Base-by-base conservation (phyloP, 306 rosid genomes). In the Medicago lupulina region DNA sequence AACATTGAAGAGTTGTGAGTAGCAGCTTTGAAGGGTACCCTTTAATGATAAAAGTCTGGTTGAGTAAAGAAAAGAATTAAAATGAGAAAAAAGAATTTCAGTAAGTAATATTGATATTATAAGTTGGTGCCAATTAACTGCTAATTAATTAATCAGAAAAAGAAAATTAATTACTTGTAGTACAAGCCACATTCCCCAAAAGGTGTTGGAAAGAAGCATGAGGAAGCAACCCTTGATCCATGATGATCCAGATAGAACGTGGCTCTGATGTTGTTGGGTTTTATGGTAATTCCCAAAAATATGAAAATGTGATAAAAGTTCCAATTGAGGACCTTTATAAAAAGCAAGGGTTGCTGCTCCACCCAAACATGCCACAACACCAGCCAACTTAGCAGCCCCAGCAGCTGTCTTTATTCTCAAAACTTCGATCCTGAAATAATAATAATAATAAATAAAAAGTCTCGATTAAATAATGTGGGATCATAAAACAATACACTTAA, bases 191-290 rank as follows among this genome's bases (percentile, higher is more conserved):
- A 85, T 19, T 49, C 87, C 93, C 93, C 96, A 93, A 25, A 79
- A 84, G 72, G 72, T 74, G 82, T 84, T 93, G 73, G 98, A 84
- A 73, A 87, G 79, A 23, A 93, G 92, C 92, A 88, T 84, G 78
- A 93, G 83, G 81, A 88, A 89, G 86, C 96, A 89, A 63, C 98
- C 98, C 80, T 91, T 91, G 1, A 89, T 70, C 98, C 98, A 93
- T 47, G 87, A 79, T 41, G 87, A 79, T 6, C 69, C 36, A 17
- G 89, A 77, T 38, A 78, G 25, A 82, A 14, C 49, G 12, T 23
- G 86, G 53, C 36, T 39, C 6, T 66, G 62, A 21, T 53, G 51
- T 31, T 68, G 71, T 40, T 71, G 74, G 49, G 8, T 80, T 49
- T 65, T 55, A 54, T 79, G 87, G 80, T 74, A 23, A 58, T 58